A percentile compares a stretch with the other conserved stretches of the same genome.
Conservation (phyloP, 2,329 filamentous ascomycete species). For the Ascochyta rabiei region DNA sequence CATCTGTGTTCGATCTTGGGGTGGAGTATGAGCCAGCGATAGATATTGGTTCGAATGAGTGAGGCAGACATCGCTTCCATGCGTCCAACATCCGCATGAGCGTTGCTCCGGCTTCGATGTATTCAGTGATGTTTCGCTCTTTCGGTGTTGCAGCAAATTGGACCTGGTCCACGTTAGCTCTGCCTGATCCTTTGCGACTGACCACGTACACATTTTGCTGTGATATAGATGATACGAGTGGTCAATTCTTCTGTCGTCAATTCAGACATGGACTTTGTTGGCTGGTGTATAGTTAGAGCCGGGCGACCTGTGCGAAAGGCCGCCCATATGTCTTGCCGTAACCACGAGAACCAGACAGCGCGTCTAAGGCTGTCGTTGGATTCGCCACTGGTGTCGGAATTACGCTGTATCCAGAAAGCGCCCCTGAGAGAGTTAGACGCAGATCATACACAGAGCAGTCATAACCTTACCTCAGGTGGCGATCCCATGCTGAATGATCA, state of each 20-base stretch:
- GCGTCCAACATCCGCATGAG: slow-evolving; percentile 58
- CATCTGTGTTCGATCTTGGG: slow-evolving; percentile 8
- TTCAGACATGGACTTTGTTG: slow-evolving; percentile 54
- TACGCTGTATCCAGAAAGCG: slow-evolving; percentile 69
- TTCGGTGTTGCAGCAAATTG: slow-evolving; percentile 62
- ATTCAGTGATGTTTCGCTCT: slow-evolving; percentile 43
- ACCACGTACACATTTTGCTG: slow-evolving; percentile 63
- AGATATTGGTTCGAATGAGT: slow-evolving; percentile 53
- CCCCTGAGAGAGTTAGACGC: slow-evolving; percentile 41
- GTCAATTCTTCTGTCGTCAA: slow-evolving; percentile 61
- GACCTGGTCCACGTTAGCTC: slow-evolving; percentile 31
- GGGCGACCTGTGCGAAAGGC: slow-evolving; percentile 64
- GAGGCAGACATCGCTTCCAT: slow-evolving; percentile 54
- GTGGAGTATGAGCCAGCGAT: slow-evolving; percentile 16
- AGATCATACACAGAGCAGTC: background rate
- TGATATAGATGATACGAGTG: slow-evolving; percentile 59
- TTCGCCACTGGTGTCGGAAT: slow-evolving; percentile 64
- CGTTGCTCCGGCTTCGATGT: slow-evolving; percentile 54
- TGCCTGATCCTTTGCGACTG: slow-evolving; percentile 48
- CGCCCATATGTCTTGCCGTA: slow-evolving; percentile 69
- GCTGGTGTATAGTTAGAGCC: slow-evolving; percentile 64
- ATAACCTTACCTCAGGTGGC: slow-evolving; percentile 57
- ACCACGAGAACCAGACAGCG: slow-evolving; percentile 70
- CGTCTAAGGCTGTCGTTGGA: slow-evolving; percentile 59
- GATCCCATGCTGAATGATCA: slow-evolving; percentile 60